These are phyloP conservation scores for Mycena belliarum DNA, from an alignment of 768 basidiomycete genomes.

Conservation along the genomic window DNA sequence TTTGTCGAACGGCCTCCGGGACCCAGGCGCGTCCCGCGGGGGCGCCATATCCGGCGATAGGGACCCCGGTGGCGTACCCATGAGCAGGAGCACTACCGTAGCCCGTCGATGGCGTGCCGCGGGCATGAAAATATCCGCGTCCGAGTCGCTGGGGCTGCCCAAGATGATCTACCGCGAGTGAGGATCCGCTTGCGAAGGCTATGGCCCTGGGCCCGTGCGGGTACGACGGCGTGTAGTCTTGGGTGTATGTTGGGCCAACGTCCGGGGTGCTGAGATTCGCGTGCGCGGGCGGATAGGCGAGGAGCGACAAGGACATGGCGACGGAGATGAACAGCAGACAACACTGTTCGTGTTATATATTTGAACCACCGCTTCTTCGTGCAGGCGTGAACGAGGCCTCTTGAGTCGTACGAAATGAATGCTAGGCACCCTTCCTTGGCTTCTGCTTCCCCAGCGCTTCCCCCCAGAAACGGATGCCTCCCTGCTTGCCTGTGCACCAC, in stretches of 20 bases:
- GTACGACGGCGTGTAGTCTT: conserved; percentile 6
- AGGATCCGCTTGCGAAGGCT: conserved; percentile 19
- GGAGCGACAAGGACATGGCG: conserved; percentile 12
- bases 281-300: not conserved
- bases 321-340: conserved; percentile 9
- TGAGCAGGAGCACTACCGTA: not conserved
- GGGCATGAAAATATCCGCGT: conserved; percentile 12
- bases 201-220: conserved; percentile 9
- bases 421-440: not conserved
- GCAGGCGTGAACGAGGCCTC: conserved; percentile 21
- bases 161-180: conserved; percentile 18
- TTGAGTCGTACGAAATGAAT: conserved; percentile 13
- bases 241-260: not conserved
- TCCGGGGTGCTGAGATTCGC: not conserved
- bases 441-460: not conserved
- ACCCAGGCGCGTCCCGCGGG: conserved; percentile 11
- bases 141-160: conserved; percentile 5
- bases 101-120: conserved; percentile 8
- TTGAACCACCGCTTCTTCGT: conserved; percentile 11
- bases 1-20: conserved; percentile 9
- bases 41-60: conserved; percentile 17
- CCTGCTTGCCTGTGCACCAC: not conserved
- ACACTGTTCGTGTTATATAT: conserved; percentile 16
- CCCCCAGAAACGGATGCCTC: conserved; percentile 11
- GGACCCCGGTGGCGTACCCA: conserved; percentile 17